Conservation (phyloP, 768 basidiomycete genomes). For the Boletus subparvulus region DNA sequence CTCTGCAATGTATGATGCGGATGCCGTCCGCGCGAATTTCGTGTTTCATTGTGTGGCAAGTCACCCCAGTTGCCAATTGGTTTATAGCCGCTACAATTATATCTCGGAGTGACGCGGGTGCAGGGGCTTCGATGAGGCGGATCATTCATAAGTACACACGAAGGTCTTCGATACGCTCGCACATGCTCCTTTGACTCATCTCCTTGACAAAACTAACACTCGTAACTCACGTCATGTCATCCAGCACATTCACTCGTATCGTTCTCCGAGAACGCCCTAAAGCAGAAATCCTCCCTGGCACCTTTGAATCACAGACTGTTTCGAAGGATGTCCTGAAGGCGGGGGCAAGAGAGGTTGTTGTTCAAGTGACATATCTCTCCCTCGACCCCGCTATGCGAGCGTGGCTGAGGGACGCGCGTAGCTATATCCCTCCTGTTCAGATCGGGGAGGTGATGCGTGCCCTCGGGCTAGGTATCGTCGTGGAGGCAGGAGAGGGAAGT, state of each 20-base stretch:
- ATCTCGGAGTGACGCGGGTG: too few species aligned
- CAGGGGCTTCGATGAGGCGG: not conserved
- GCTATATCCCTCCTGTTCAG: constrained; percentile 68
- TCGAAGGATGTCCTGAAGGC: constrained; percentile 54
- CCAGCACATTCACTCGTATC: constrained; percentile 55
- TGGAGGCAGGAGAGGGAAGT: constrained; percentile 55
- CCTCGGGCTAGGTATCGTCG: constrained; percentile 61
- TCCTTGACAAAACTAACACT: not conserved
- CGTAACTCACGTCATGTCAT: constrained; percentile 15
- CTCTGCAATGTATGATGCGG: too few species aligned
- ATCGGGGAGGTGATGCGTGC: constrained; percentile 83
- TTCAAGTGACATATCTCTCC: constrained; percentile 77
- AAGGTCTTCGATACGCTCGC: not conserved
- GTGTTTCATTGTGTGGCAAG: too few species aligned
- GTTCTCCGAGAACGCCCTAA: constrained; percentile 76
- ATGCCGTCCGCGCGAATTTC: too few species aligned
- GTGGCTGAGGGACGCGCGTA: constrained; percentile 72
- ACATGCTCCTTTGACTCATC: not conserved
- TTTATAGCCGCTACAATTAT: too few species aligned
- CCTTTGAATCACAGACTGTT: constrained; percentile 63
- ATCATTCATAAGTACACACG: not conserved
- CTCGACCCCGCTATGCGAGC: constrained; percentile 89
- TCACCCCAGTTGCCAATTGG: too few species aligned
- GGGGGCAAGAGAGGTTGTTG: constrained; percentile 54
- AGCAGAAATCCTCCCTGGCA: constrained; percentile 65